Percentiles rank a stretch among this genome's conserved stretches.
Evolutionary conservation across 177 flowering plant species (phyloP).

Genomic region (Vitis hybrid): DNA sequence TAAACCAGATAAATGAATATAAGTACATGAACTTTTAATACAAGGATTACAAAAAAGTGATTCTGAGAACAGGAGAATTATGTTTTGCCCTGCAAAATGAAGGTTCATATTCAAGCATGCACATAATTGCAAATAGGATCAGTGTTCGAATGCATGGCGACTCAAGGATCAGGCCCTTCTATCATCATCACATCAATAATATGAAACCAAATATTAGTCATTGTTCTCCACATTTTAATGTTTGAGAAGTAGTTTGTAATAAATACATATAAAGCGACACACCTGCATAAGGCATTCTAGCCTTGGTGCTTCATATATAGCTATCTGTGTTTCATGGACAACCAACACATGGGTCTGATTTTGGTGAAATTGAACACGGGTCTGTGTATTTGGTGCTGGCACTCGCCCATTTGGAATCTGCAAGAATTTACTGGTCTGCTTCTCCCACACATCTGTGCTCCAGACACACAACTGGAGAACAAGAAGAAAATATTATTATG

Average conservation of each 20-base stretch:
- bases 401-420: conserved; percentile 70
- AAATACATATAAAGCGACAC: too few species aligned
- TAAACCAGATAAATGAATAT: conserved; percentile 34
- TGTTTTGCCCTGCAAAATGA: too few species aligned
- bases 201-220: too few species aligned
- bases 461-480: conserved; percentile 75
- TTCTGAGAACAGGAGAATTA: too few species aligned
- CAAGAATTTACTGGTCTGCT: conserved; percentile 54
- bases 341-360: conserved; percentile 79
- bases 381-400: conserved; percentile 59
- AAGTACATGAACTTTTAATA: conserved; percentile 17
- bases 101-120: too few species aligned
- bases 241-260: too few species aligned
- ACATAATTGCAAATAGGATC: too few species aligned
- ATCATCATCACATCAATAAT: too few species aligned
- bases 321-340: conserved; percentile 92
- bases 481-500: background rate
- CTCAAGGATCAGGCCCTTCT: too few species aligned
- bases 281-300: conserved; percentile 89
- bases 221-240: too few species aligned
- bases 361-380: conserved; percentile 91
- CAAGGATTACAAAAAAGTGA: too few species aligned
- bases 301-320: conserved; percentile 78
- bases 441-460: conserved; percentile 94
- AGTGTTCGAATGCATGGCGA: too few species aligned